Conservation (phyloP, 164 flowering plant genomes). For the Nymphaea colorata region DNA sequence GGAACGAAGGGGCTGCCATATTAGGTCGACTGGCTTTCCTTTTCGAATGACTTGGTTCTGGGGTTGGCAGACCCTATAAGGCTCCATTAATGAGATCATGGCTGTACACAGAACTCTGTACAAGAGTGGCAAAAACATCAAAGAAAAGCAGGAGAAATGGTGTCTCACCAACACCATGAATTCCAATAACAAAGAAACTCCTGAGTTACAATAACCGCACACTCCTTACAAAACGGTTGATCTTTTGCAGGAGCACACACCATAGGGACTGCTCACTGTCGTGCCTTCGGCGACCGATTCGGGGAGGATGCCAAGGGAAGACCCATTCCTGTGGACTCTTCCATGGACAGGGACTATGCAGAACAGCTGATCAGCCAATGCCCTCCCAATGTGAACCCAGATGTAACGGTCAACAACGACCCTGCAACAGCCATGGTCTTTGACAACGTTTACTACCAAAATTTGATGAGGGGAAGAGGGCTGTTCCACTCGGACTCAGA, state of each 20-base stretch:
- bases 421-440: conserved; percentile 41
- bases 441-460: conserved; percentile 59
- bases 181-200: too few relatives aligned
- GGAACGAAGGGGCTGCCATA: too few relatives aligned
- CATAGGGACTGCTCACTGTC: conserved; percentile 66
- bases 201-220: too few relatives aligned
- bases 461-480: conserved; percentile 40
- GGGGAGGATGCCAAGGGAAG: conserved; percentile 35
- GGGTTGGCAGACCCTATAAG: too few relatives aligned
- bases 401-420: conserved; percentile 41
- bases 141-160: too few relatives aligned
- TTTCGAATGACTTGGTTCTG: too few relatives aligned
- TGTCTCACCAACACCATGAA: too few relatives aligned
- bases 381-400: conserved; percentile 28
- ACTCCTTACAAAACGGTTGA: too few relatives aligned
- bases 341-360: conserved; percentile 47
- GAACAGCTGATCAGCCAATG: conserved; percentile 34
- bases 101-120: too few relatives aligned
- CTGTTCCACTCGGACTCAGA: conserved; percentile 69
- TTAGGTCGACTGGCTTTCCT: too few relatives aligned
- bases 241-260: conserved; percentile 64
- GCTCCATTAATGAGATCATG: too few relatives aligned
- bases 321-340: conserved; percentile 32
- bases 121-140: too few relatives aligned
- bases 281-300: conserved; percentile 59